These are phyloP conservation scores for Penicillium sp. DNA, from an alignment of 2,329 filamentous ascomycete species.

Conservation along the genomic window DNA sequence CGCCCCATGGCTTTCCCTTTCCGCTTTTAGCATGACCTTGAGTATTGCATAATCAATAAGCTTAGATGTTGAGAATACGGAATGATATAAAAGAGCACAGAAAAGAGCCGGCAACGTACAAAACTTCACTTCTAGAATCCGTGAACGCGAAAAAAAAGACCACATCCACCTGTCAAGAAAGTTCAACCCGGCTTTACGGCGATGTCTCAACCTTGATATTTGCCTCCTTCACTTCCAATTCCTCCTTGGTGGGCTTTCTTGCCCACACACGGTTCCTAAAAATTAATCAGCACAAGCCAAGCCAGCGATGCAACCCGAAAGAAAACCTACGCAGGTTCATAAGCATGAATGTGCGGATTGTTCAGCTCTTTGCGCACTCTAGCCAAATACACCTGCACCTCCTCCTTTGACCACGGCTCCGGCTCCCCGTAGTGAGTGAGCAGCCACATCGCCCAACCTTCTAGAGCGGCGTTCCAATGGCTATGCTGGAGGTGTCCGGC, in stretches of 20 bases:
- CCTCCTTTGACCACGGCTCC: slow-evolving; percentile 20
- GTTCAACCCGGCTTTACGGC: not conserved
- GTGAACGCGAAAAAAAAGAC: not conserved
- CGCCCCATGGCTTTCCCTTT: not conserved
- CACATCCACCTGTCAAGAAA: not conserved
- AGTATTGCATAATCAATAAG: not conserved
- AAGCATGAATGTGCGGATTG: slow-evolving; percentile 3
- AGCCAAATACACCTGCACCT: slow-evolving; percentile 15
- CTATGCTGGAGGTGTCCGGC: slow-evolving; percentile 41
- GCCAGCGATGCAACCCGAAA: not conserved
- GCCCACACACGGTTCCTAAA: slow-evolving; percentile 4
- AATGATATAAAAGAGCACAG: not conserved
- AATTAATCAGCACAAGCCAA: not conserved
- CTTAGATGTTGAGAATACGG: not conserved
- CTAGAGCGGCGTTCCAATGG: slow-evolving; percentile 30
- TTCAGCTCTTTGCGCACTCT: slow-evolving; percentile 3
- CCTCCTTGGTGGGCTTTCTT: slow-evolving; percentile 1
- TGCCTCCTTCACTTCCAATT: not conserved
- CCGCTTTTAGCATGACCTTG: no score
- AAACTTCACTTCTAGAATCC: not conserved
- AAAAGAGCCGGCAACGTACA: not conserved
- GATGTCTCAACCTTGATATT: not conserved
- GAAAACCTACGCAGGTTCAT: not conserved
- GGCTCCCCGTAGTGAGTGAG: slow-evolving; percentile 29
- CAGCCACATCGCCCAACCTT: slow-evolving; percentile 33